Conservation (phyloP, 495 filamentous ascomycete species). For the Xylona heveae region DNA sequence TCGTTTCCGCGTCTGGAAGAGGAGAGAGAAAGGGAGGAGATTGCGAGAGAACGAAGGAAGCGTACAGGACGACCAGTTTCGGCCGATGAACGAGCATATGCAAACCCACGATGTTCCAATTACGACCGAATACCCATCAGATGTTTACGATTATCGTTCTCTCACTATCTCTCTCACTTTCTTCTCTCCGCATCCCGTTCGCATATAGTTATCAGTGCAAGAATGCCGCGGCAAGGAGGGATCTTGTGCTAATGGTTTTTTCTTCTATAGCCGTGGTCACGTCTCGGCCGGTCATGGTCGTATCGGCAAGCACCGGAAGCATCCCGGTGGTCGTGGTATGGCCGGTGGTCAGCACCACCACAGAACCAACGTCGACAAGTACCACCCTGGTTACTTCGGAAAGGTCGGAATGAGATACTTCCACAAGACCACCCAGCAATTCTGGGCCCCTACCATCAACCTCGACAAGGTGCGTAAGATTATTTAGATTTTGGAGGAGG, state of each 20-base stretch:
- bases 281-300: constrained; percentile 87
- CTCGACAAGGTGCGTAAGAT: constrained; percentile 55
- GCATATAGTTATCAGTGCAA: no score
- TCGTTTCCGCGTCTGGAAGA: constrained; percentile 9
- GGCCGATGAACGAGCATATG: no score
- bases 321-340: constrained; percentile 85
- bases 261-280: constrained; percentile 55
- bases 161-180: no score
- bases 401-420: constrained; percentile 96
- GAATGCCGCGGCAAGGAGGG: no score
- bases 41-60: constrained; percentile 7
- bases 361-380: constrained; percentile 85
- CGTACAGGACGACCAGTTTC: no score
- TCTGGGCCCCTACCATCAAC: constrained; percentile 87
- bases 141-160: no score
- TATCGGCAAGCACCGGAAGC: constrained; percentile 84
- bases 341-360: constrained; percentile 95
- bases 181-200: no score
- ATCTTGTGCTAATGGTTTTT: no score
- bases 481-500: background rate
- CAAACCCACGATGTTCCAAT: no score
- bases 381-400: constrained; percentile 92
- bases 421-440: constrained; percentile 73
- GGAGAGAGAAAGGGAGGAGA: constrained; percentile 2
- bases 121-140: no score